Conservation (phyloP, 2,329 filamentous ascomycete genomes). For the Scytalidium lignicola region DNA sequence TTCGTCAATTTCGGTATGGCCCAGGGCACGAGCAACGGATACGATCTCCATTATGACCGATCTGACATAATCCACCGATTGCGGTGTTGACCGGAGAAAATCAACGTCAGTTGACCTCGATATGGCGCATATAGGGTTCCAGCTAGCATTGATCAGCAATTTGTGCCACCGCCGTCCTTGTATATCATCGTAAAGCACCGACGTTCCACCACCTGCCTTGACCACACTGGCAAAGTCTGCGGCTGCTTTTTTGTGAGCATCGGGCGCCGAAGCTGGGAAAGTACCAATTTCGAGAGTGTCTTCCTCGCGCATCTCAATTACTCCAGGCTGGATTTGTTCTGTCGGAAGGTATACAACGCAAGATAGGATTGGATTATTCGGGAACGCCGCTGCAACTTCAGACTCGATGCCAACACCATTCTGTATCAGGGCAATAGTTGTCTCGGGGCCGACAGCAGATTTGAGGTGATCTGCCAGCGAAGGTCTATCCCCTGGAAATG, state of each 20-base stretch:
- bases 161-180: conserved; percentile 50
- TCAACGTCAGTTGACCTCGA: conserved; percentile 40
- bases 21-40: conserved; percentile 33
- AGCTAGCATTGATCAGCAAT: conserved; percentile 48
- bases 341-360: conserved; percentile 48
- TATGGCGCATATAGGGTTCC: conserved; percentile 52
- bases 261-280: conserved; percentile 33
- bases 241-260: conserved; percentile 26
- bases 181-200: conserved; percentile 40
- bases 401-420: conserved; percentile 54
- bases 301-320: conserved; percentile 40
- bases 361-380: conserved; percentile 45
- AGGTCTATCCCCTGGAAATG: conserved; percentile 6
- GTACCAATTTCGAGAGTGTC: conserved; percentile 45
- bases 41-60: conserved; percentile 41
- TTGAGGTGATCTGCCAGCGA: background rate
- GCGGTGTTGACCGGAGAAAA: conserved; percentile 33
- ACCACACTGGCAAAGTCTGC: conserved; percentile 37
- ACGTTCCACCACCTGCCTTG: conserved; percentile 35
- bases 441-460: conserved; percentile 20
- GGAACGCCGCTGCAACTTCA: conserved; percentile 40
- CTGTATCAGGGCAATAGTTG: conserved; percentile 50
- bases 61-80: conserved; percentile 30
- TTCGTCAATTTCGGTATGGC: conserved; percentile 30
- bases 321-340: conserved; percentile 42